Evolutionary conservation across 208 protist species (phyloP), one percentile per base, ranked within the genome.

Genomic region (Tritrichomonas foetus): DNA sequence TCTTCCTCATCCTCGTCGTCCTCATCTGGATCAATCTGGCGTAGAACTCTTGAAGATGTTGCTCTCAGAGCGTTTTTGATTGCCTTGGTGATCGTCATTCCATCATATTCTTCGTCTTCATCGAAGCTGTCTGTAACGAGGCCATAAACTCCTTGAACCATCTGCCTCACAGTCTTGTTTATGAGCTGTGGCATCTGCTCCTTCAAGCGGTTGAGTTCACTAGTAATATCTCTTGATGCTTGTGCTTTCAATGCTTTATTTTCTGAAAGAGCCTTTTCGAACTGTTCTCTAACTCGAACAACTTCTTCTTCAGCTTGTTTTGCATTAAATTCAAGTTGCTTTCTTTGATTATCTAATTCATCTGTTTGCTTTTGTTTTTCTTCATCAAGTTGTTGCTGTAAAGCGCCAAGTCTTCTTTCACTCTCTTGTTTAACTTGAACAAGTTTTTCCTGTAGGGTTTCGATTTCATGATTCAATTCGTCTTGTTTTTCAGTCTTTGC

Each of bases 291-390:
- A 0, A 89, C 2, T 50, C 57, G 14, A 3, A 57, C 44, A 20
- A 89, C 47, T 89, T 89, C 78, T 57, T 89, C 78, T 36, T 89
- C 78, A 39, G 78, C 41, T 57, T 53, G 33, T 2, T 89, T 89
- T 2, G 47, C 78, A 39, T 49, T 55, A 22, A 20, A 53, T 36
- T 89, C 41, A 36, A 89, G 47, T 50, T 89, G 41, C 47, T 89
- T 44, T 27, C 47, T 25, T 14, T 44, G 47, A 16, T 89, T 20
- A 3, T 89, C 78, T 1, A 89, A 39, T 0, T 89, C 78, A 8
- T 53, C 8, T 20, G 57, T 33, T 36, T 49, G 39, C 11, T 61
- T 53, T 49, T 89, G 78, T 30, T 49, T 49, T 20, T 89, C 78
- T 22, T 30, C 47, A 27, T 89, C 78, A 9, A 89, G 47, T 39